These are phyloP conservation scores for Dactylis glomerata DNA, from an alignment of 176 grass and related monocot species.

Conservation along the genomic window DNA sequence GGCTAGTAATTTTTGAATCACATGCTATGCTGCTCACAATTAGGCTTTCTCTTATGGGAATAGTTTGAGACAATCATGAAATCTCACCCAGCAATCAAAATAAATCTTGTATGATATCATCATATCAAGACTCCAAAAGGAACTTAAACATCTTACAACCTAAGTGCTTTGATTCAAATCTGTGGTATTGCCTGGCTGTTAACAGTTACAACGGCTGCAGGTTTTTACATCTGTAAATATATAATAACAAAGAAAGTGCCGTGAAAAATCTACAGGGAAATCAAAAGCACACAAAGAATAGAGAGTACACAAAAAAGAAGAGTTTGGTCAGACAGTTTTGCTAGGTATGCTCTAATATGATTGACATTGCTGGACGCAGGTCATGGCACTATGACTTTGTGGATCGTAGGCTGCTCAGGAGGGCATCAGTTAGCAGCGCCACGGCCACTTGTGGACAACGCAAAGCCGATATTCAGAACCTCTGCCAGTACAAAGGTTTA, in stretches of 20 bases:
- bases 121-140: not conserved
- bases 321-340: not conserved
- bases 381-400: not conserved
- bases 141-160: not conserved
- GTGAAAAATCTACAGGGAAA: constrained; percentile 25
- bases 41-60: not conserved
- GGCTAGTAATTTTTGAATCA: not conserved
- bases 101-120: not conserved
- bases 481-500: constrained; percentile 1
- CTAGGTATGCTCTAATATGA: not conserved
- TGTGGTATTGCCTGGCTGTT: constrained; percentile 32
- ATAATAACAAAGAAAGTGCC: constrained; percentile 21
- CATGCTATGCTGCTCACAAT: not conserved
- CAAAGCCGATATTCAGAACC: not conserved
- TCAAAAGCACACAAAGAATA: constrained; percentile 39
- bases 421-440: not conserved
- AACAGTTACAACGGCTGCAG: constrained; percentile 18
- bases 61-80: not conserved
- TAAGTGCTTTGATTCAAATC: constrained; percentile 4
- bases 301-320: not conserved
- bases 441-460: not conserved
- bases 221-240: constrained; percentile 49
- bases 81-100: not conserved
- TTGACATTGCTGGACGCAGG: not conserved
- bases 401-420: constrained; percentile 16